Conservation (phyloP, 352 stramenopile genomes). For the Phytophthora chlamydospora region DNA sequence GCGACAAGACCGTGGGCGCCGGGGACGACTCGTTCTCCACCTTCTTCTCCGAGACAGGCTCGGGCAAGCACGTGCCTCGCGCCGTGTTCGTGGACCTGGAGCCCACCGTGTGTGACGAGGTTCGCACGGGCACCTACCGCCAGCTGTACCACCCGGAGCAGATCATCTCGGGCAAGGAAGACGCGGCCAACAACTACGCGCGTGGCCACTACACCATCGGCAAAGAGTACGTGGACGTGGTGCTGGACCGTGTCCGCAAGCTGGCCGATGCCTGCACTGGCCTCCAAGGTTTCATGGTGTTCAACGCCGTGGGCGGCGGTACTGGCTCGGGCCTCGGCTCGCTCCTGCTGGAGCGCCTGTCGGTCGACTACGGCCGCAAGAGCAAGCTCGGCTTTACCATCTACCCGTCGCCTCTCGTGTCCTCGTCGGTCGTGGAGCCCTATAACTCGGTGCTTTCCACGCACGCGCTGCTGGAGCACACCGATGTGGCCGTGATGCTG, state of each 20-base stretch:
- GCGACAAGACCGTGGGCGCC: slow-evolving; percentile 44
- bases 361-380: slow-evolving; percentile 98
- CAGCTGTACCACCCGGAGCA: slow-evolving; percentile 99
- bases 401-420: slow-evolving; percentile 90
- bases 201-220: slow-evolving; percentile 94
- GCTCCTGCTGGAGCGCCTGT: slow-evolving; percentile 96
- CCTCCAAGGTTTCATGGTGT: slow-evolving; percentile 98
- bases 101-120: slow-evolving; percentile 97
- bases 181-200: slow-evolving; percentile 93
- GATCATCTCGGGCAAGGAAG: slow-evolving; percentile 98
- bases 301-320: slow-evolving; percentile 97
- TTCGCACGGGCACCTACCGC: slow-evolving; percentile 95
- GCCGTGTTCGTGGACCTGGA: slow-evolving; percentile 98
- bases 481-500: slow-evolving; percentile 83
- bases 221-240: slow-evolving; percentile 97
- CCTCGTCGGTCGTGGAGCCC: slow-evolving; percentile 97
- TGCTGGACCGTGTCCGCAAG: slow-evolving; percentile 98
- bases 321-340: slow-evolving; percentile 98
- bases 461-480: slow-evolving; percentile 96
- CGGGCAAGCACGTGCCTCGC: slow-evolving; percentile 98
- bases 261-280: slow-evolving; percentile 97
- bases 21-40: slow-evolving; percentile 97
- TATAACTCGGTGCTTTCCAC: slow-evolving; percentile 98
- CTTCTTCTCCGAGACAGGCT: slow-evolving; percentile 93
- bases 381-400: slow-evolving; percentile 99